Evolutionary conservation across 1,284 basidiomycete genomes (phyloP), one percentile per base, ranked within the genome.

Genomic region (Bjerkandera adusta): DNA sequence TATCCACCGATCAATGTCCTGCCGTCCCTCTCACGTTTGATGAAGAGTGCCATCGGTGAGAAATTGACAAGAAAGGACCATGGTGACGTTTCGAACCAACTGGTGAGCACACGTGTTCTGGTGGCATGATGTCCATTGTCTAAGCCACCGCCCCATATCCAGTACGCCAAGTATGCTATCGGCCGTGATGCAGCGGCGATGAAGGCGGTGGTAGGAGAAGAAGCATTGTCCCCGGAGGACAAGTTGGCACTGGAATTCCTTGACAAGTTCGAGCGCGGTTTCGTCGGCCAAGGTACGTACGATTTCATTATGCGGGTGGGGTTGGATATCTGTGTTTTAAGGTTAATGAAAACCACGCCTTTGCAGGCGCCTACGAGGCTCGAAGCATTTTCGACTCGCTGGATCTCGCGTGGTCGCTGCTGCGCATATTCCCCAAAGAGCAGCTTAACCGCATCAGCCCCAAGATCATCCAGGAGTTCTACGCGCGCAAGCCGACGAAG

Each of bases 1-100:
- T 99, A 98, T 74, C 97, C 97, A 35, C 97, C 97, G 39, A 99
- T 99, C 80, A 99, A 99, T 73, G 97, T 99, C 53, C 79, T 99
- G 36, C 97, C 97, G 44, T 99, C 97, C 51, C 77, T 99, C 58
- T 98, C 96, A 60, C 93, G 97, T 71, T 74, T 99, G 64, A 99
- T 99, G 97, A 99, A 99, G 85, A 92, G 88, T 58, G 97, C 97
- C 56, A 98, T 99, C 67, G 97, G 97, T 54, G 96, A 97, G 69
- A 86, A 92, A 70, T 77, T 98, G 62, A 99, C 97, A 45, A 84
- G 97, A 64, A 97, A 94, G 70, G 97, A 99, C 70, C 97, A 99
- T 68, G 89, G 92, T 62, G 97, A 99, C 70, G 97, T 99, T 30
- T 99, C 96, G 12, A 97, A 97, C 73, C 94, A 97, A 71, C 73